phyloP scores from a whole-genome alignment of 1,284 basidiomycete species.

The Melampsora medusae region DNA sequence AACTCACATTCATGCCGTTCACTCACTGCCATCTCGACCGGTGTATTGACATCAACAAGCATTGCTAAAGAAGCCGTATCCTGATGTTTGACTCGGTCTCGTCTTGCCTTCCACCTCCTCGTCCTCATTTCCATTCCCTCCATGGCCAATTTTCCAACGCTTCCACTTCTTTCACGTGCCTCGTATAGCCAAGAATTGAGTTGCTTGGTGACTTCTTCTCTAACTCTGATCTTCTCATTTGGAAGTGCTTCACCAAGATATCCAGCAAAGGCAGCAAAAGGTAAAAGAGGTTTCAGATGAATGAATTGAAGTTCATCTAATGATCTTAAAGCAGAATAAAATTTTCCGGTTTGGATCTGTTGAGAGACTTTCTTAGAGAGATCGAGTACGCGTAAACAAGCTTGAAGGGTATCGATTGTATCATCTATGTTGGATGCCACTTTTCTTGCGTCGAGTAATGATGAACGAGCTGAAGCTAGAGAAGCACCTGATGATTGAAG shows the following conservation, averaged over 20 bases:
- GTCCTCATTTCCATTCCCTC: conserved; percentile 84
- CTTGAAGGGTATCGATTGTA: conserved; percentile 89
- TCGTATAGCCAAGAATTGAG: conserved; percentile 97
- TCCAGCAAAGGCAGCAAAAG: conserved; percentile 88
- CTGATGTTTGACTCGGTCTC: conserved; percentile 73
- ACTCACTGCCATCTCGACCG: conserved; percentile 87
- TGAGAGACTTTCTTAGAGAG: conserved; percentile 89
- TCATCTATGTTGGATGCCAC: conserved; percentile 91
- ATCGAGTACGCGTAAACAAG: conserved; percentile 85
- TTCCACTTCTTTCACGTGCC: conserved; percentile 80
- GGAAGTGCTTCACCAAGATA: conserved; percentile 88
- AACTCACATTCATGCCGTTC: conserved; percentile 88
- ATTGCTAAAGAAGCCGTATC: conserved; percentile 57
- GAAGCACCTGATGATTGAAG: conserved; percentile 69
- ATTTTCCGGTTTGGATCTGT: conserved; percentile 87
- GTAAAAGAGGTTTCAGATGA: conserved; percentile 76
- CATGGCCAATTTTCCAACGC: conserved; percentile 82
- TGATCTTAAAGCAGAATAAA: conserved; percentile 91
- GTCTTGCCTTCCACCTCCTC: conserved; percentile 75
- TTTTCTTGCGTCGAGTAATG: conserved; percentile 81
- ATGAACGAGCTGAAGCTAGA: conserved; percentile 71
- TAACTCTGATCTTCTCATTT: conserved; percentile 80
- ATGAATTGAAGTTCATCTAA: conserved; percentile 89
- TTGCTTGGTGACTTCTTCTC: conserved; percentile 86
- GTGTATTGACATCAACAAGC: conserved; percentile 82